A percentile compares a stretch with the other conserved stretches of the same genome.
These are phyloP conservation scores for Ceratobasidium sp. DNA, from an alignment of 1,284 basidiomycete genomes.

Conservation along the genomic window DNA sequence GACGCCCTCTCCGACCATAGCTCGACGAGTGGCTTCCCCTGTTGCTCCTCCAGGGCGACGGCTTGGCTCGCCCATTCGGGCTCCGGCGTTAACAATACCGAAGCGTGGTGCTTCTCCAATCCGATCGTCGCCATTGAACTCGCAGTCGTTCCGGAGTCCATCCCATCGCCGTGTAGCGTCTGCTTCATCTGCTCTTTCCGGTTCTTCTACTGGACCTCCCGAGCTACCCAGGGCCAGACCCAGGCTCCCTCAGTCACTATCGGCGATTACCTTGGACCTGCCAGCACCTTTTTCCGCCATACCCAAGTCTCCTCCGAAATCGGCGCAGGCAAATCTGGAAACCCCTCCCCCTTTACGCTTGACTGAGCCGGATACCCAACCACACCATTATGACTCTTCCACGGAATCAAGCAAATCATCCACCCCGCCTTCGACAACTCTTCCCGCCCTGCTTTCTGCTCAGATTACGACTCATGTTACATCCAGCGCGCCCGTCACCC, in stretches of 20 bases:
- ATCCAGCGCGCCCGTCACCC: constrained; percentile 34
- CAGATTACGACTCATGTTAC: background rate
- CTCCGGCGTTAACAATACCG: constrained; percentile 15
- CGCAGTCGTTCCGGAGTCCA: background rate
- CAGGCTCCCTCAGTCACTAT: constrained; percentile 15
- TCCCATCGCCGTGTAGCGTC: constrained; percentile 29
- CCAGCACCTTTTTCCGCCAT: constrained; percentile 15
- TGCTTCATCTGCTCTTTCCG: constrained; percentile 25
- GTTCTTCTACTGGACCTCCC: background rate
- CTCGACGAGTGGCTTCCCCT: constrained; percentile 13
- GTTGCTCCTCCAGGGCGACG: background rate
- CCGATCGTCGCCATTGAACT: background rate
- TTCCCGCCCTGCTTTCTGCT: background rate
- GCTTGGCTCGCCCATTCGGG: background rate
- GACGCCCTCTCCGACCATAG: constrained; percentile 4
- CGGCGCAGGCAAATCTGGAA: constrained; percentile 7
- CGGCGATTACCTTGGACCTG: constrained; percentile 13
- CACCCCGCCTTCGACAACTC: constrained; percentile 1
- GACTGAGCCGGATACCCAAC: constrained; percentile 2
- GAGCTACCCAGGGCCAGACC: constrained; percentile 10
- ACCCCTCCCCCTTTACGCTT: background rate
- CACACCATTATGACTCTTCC: constrained; percentile 12
- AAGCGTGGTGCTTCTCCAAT: constrained; percentile 10
- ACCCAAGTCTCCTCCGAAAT: constrained; percentile 26
- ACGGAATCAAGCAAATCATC: constrained; percentile 7